A percentile compares a stretch with the other conserved stretches of the same genome.
These are phyloP conservation scores for Ophiostoma ips DNA, from an alignment of 2,329 filamentous ascomycete genomes.

Conservation along the genomic window DNA sequence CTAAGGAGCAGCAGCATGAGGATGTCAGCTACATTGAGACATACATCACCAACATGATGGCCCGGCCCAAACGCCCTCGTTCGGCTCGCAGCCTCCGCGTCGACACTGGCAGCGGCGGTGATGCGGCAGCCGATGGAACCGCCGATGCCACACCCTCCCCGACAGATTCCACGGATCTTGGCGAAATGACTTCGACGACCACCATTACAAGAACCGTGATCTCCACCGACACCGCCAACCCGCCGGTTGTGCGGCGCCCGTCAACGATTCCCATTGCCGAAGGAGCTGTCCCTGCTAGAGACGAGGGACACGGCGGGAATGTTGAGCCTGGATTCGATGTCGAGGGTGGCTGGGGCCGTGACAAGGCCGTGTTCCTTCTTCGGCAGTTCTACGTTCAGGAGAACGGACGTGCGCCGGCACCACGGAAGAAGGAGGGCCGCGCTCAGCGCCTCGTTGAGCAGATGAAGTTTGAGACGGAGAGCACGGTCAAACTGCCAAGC, in stretches of 20 bases:
- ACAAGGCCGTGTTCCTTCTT: constrained; percentile 85
- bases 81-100: background rate
- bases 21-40: constrained; percentile 13
- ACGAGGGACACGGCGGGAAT: constrained; percentile 44
- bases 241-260: constrained; percentile 10
- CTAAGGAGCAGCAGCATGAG: constrained; percentile 17
- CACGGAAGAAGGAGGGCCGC: constrained; percentile 40
- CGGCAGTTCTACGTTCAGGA: constrained; percentile 96
- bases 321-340: constrained; percentile 70
- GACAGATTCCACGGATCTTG: constrained; percentile 1
- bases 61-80: constrained; percentile 9
- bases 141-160: constrained; percentile 2
- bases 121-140: background rate
- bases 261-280: constrained; percentile 15
- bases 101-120: background rate
- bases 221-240: constrained; percentile 5
- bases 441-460: constrained; percentile 39
- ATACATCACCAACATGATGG: constrained; percentile 14
- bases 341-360: constrained; percentile 73
- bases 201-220: constrained; percentile 5
- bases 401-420: constrained; percentile 63
- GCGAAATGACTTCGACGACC: background rate
- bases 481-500: constrained; percentile 11
- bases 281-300: constrained; percentile 14
- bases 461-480: constrained; percentile 29